Base-by-base conservation (phyloP, 2,329 filamentous ascomycete genomes). In the Cladosporium cucumerinum region DNA sequence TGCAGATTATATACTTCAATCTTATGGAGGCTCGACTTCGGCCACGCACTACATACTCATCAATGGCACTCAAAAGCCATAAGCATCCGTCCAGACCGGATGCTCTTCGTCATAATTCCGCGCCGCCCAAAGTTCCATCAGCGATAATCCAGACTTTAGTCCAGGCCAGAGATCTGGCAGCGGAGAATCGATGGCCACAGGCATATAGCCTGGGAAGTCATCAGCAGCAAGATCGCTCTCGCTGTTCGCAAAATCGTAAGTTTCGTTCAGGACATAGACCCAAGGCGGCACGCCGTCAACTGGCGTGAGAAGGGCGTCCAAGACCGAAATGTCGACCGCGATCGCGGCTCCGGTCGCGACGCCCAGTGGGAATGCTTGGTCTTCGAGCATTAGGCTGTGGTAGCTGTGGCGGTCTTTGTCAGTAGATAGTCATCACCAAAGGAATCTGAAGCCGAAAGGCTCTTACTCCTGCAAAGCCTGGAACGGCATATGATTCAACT, bases 51-150 rank as follows among this genome's bases (percentile, higher is more conserved):
- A n/a, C n/a, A n/a, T n/a, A n/a, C n/a, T 16, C 26, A 28, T 7
- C 26, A 30, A 30, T n/a, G n/a, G 28, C n/a, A 21, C n/a, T 21
- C n/a, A 23, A 46, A 21, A 21, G 6, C 49, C 26, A 52, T 32
- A 18, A 54, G 51, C 26, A 54, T 54, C 26, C 16, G 36, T 48
- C 57, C 57, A 59, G 14, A 59, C 57, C 28, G 23, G 57, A 32
- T 48, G 36, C 16, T 43, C 46, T 14, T 59, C 57, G n/a, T 59
- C 57, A 48, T 14, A 59, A 5, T 2, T n/a, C 36, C 57, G 30
- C 57, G 57, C 48, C 36, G 57, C 57, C 57, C 36, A 59, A 6
- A 59, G 28, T 28, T 59, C 57, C 34, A 30, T 43, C 57, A 59
- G 34, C 26, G 36, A 30, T 7, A 46, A 23, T 4, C 57, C 57